phyloP scores from a whole-genome alignment of 192 early-diverging fungal genomes.

The Gaertneriomyces semiglobifer region DNA sequence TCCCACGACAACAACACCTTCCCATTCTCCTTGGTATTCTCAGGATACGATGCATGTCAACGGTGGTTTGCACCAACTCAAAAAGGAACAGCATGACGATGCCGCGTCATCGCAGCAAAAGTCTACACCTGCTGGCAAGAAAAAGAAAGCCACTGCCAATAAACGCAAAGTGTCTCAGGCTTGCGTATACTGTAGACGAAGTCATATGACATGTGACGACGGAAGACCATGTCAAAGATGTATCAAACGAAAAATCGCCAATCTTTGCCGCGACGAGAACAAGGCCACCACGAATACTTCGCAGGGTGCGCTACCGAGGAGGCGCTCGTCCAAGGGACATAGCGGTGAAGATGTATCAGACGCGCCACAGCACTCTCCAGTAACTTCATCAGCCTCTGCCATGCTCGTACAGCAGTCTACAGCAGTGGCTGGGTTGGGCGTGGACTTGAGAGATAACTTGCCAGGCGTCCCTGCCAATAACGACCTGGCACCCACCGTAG shows the following conservation, averaged over 20 bases:
- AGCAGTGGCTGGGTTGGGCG: background rate
- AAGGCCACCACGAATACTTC: conserved; percentile 12
- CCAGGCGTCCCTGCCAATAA: background rate
- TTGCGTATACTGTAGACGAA: conserved; percentile 91
- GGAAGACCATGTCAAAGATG: conserved; percentile 93
- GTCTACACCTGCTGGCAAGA: background rate
- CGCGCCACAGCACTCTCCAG: background rate
- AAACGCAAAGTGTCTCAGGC: conserved; percentile 58
- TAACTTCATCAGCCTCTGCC: background rate
- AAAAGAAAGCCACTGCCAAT: background rate
- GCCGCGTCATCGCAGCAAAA: too few relatives aligned
- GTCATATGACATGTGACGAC: conserved; percentile 93
- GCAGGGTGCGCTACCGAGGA: background rate
- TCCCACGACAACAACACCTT: too few relatives aligned
- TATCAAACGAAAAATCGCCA: conserved; percentile 91
- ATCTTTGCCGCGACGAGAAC: conserved; percentile 87
- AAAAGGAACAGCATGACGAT: too few relatives aligned
- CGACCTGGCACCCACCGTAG: background rate
- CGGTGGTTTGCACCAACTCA: too few relatives aligned
- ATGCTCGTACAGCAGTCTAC: too few relatives aligned
- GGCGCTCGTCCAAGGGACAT: background rate
- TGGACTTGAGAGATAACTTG: background rate
- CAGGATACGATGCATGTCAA: too few relatives aligned
- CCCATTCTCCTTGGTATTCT: too few relatives aligned
- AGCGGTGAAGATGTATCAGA: background rate